These are phyloP conservation scores for Hericium rajendrae DNA, from an alignment of 768 basidiomycete species.

Conservation along the genomic window DNA sequence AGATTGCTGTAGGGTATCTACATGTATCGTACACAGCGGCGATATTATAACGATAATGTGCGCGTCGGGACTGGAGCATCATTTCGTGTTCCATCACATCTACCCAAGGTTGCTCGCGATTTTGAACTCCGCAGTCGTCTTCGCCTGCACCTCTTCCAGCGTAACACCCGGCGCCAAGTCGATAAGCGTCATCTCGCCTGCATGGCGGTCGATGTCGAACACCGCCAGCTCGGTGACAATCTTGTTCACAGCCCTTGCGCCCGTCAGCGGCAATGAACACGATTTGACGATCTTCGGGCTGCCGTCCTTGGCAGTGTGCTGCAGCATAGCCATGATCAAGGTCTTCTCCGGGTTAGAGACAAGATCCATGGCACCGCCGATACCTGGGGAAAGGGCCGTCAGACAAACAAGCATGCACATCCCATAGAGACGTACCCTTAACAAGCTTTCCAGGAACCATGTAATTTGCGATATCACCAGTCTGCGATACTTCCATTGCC, in stretches of 20 bases:
- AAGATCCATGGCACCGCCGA: constrained; percentile 92
- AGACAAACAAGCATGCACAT: background rate
- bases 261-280: constrained; percentile 80
- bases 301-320: constrained; percentile 84
- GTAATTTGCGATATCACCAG: constrained; percentile 91
- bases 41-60: background rate
- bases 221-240: constrained; percentile 89
- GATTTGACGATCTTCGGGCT: constrained; percentile 74
- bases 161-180: constrained; percentile 78
- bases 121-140: constrained; percentile 76
- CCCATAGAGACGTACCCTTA: constrained; percentile 39
- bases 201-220: constrained; percentile 73
- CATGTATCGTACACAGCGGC: background rate
- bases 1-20: background rate
- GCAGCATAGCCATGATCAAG: constrained; percentile 81
- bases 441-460: constrained; percentile 94
- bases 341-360: constrained; percentile 93
- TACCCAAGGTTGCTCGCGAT: constrained; percentile 41
- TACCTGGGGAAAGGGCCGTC: constrained; percentile 39
- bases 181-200: constrained; percentile 60
- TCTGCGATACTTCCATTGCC: constrained; percentile 91
- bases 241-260: constrained; percentile 74
- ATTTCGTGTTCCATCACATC: background rate
- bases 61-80: no score
- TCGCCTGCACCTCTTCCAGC: constrained; percentile 70